A percentile compares a stretch with the other conserved stretches of the same genome.
These are phyloP conservation scores for Salix exigua DNA, from an alignment of 345 rosid species.

Conservation along the genomic window DNA sequence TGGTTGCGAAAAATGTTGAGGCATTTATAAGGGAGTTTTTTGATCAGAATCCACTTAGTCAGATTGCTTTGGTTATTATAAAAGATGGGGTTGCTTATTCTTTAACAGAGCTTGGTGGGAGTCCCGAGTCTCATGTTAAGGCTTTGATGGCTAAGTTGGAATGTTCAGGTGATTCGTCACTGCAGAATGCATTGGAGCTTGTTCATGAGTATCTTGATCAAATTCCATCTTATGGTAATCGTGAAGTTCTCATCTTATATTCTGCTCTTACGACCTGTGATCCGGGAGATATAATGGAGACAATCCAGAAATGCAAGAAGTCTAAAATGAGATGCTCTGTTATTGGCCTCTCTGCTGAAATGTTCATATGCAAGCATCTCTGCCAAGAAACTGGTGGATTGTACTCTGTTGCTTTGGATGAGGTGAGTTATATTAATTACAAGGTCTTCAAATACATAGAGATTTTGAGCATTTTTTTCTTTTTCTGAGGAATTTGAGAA, in stretches of 20 bases:
- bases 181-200: constrained; percentile 81
- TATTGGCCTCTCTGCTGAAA: constrained; percentile 88
- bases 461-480: not conserved
- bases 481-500: not conserved
- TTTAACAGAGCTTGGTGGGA: constrained; percentile 89
- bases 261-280: constrained; percentile 85
- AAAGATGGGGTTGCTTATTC: constrained; percentile 80
- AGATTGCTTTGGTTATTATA: constrained; percentile 63
- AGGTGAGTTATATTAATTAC: constrained; percentile 45
- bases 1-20: constrained; percentile 68
- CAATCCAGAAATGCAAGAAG: constrained; percentile 73
- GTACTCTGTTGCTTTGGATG: constrained; percentile 78
- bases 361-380: constrained; percentile 82
- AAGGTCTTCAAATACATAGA: not conserved
- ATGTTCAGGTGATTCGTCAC: constrained; percentile 74
- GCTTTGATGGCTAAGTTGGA: constrained; percentile 82
- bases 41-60: constrained; percentile 88
- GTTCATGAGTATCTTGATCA: constrained; percentile 63
- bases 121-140: constrained; percentile 84
- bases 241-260: constrained; percentile 78
- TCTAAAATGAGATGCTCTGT: constrained; percentile 83
- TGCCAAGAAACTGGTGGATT: constrained; percentile 89
- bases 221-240: constrained; percentile 85
- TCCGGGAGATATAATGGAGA: constrained; percentile 90
- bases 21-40: constrained; percentile 90